Base-by-base conservation (phyloP, 1,284 basidiomycete genomes). In the Ganoderma sinense region DNA sequence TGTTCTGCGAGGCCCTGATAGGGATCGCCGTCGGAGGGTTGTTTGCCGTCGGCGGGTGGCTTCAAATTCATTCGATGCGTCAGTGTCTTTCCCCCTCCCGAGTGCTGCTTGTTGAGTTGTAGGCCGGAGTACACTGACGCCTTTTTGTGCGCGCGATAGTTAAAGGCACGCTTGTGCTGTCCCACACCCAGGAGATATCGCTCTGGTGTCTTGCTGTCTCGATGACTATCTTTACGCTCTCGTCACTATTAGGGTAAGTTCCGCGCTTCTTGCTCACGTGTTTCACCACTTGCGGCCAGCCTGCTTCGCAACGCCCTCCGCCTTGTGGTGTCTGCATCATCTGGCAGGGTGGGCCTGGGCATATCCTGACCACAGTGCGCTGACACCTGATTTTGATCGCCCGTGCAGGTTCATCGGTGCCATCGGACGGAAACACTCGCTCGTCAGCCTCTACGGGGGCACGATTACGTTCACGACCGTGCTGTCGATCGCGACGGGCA, bases 1-100 rank as follows among this genome's bases (percentile, higher is more conserved):
- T 89, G 45, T 87, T 90, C 77, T 86, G 89, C 73, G 81, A 88
- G 70, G 82, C 85, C 60, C 75, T 87, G 33, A 70, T 88, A 29
- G 83, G 84, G 56, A 78, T 87, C 69, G 73, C 82, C 51, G 77
- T 82, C 40, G 87, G 87, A 40, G 81, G 82, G 0, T 77, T 84
- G 56, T 74, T 89, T 43, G 81, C 85, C 66, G 81, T 82, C 55
- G 79, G 82, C 51, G 84, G 84, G 36, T 90, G 85, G 85, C 68
- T 75, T 40, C 66, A 74, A 58, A 64, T 78, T 33, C 71, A 75
- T 71, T 71, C 72, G 26, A 62, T 72, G 58, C 64, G 78, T 80
- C 69, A 69, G 78, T 77, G 40, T 23, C 36, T 36, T 48, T 45
- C 14, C 29, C 41, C 11, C 41, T 58, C 55, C 48, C 26, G 40